These are phyloP conservation scores for Capniomyces stellatus DNA, from an alignment of 371 early-diverging fungal genomes.

Conservation along the genomic window DNA sequence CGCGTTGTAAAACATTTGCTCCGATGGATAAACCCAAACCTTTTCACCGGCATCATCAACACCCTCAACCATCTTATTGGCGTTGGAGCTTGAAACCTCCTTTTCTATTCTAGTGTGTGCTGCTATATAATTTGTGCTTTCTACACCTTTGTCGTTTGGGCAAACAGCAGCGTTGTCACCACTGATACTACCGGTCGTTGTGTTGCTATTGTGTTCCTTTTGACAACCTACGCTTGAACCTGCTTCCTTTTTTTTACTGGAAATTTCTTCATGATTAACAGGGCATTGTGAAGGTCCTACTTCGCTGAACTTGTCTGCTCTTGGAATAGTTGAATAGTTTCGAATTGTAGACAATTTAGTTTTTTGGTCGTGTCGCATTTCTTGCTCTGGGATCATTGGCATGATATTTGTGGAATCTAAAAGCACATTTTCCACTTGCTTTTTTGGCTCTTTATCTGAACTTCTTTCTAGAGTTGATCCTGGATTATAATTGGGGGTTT, in stretches of 20 bases:
- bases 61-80: no score
- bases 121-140: no score
- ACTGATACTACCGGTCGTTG: background rate
- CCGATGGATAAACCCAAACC: slow-evolving; percentile 90
- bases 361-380: slow-evolving; percentile 36
- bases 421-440: background rate
- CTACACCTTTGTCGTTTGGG: background rate
- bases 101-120: no score
- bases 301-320: slow-evolving; percentile 13
- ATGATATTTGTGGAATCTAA: slow-evolving; percentile 68
- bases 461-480: no score
- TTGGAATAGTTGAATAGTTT: slow-evolving; percentile 34
- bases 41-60: slow-evolving; percentile 26
- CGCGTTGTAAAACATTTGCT: slow-evolving; percentile 86
- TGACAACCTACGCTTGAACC: slow-evolving; percentile 8
- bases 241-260: no score
- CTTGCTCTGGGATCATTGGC: slow-evolving; percentile 44
- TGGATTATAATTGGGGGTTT: no score
- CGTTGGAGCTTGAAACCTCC: no score
- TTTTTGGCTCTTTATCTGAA: background rate
- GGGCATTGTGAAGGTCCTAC: slow-evolving; percentile 8
- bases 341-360: slow-evolving; percentile 46
- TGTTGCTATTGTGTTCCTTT: slow-evolving; percentile 5
- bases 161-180: background rate
- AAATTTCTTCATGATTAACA: no score